Percentiles rank a stretch among this genome's conserved stretches.
phyloP scores from a whole-genome alignment of 495 filamentous ascomycete species.

The Penicillium atrosanguineum region DNA sequence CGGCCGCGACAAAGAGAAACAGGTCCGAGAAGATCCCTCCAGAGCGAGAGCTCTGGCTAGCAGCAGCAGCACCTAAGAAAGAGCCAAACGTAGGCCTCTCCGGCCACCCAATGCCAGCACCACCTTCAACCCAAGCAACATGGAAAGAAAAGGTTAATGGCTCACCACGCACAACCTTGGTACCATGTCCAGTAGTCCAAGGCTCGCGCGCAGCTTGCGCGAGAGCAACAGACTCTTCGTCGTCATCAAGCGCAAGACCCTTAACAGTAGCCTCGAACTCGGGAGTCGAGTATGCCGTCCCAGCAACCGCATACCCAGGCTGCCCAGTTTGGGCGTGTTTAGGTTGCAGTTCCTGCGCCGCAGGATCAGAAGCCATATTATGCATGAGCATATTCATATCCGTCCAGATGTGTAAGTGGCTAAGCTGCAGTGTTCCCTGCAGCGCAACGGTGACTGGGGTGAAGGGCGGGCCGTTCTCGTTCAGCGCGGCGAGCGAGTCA shows the following conservation, averaged over 20 bases:
- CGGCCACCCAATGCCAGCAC: constrained; percentile 47
- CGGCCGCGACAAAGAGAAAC: constrained; percentile 43
- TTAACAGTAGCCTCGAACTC: constrained; percentile 51
- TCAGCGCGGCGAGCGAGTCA: constrained; percentile 29
- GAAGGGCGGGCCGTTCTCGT: constrained; percentile 46
- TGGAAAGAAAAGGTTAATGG: constrained; percentile 75
- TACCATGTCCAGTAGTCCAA: constrained; percentile 47
- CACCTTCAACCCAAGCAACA: constrained; percentile 82
- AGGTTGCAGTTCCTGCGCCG: constrained; percentile 19
- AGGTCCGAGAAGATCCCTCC: constrained; percentile 33
- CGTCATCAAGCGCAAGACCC: constrained; percentile 32
- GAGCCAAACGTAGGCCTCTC: constrained; percentile 27
- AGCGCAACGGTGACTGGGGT: constrained; percentile 78
- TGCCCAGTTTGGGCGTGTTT: constrained; percentile 34
- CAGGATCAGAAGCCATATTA: constrained; percentile 49
- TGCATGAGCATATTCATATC: constrained; percentile 85
- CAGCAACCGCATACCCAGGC: constrained; percentile 71
- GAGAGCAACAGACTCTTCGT: constrained; percentile 35
- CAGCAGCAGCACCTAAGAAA: constrained; percentile 37
- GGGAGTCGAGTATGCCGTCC: constrained; percentile 80
- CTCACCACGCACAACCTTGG: constrained; percentile 81
- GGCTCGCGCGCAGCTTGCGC: constrained; percentile 40
- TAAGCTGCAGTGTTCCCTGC: constrained; percentile 81
- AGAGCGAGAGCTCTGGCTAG: constrained; percentile 7
- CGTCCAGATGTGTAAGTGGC: constrained; percentile 87